Conservation (phyloP, 1,139 yeast genomes). For the Geotrichum carabidarum region DNA sequence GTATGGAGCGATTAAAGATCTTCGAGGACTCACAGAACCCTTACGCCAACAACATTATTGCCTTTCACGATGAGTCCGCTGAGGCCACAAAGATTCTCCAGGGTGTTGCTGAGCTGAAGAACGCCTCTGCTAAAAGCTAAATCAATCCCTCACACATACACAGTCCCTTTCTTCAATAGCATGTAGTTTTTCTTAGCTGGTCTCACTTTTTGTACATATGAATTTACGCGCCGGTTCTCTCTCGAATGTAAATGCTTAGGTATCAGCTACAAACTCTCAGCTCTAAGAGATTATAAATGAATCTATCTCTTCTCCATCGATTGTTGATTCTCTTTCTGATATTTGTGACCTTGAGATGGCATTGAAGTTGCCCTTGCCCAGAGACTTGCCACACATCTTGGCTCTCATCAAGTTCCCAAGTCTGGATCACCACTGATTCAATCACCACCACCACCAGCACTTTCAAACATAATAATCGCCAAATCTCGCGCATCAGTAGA, state of each 20-base stretch:
- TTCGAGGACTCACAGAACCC: conserved; percentile 89
- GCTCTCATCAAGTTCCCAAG: neutral
- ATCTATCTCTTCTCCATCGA: neutral
- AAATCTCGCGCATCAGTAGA: neutral
- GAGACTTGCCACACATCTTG: neutral
- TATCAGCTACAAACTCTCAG: neutral
- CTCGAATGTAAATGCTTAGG: neutral
- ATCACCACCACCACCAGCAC: conserved; percentile 3
- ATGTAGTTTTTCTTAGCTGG: neutral
- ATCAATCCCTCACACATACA: neutral
- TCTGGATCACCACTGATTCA: neutral
- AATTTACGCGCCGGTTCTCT: neutral
- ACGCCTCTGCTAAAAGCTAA: conserved; percentile 7
- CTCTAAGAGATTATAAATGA: no score
- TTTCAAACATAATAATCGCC: neutral
- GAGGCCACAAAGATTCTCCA: conserved; percentile 18
- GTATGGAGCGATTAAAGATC: conserved; percentile 79
- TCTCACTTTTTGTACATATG: conserved; percentile 9
- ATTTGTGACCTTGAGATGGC: no score
- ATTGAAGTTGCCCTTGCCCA: neutral
- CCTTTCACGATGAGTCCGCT: conserved; percentile 69
- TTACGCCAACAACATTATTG: conserved; percentile 72
- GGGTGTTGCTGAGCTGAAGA: conserved; percentile 10
- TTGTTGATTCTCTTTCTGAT: neutral
- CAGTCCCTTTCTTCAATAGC: neutral